phyloP scores from a whole-genome alignment of 1,284 basidiomycete genomes.

The Ceratobasidium sp. region DNA sequence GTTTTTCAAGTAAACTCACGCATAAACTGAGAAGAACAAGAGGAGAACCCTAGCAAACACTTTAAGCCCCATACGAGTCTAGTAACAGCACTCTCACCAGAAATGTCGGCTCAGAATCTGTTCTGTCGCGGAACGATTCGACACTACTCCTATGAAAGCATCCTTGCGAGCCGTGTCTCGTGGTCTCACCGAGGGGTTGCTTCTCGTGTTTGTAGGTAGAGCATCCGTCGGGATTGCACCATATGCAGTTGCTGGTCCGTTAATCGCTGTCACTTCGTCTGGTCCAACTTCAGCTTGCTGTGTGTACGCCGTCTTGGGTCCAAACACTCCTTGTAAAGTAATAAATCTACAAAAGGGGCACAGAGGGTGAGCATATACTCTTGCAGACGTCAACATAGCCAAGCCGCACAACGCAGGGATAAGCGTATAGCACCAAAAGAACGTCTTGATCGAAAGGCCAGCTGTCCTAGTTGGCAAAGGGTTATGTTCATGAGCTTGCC shows the following conservation, averaged over 20 bases:
- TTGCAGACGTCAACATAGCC: neutral
- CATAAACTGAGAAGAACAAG: constrained; percentile 55
- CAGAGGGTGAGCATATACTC: neutral
- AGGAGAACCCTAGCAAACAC: constrained; percentile 50
- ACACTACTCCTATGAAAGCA: constrained; percentile 56
- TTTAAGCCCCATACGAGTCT: neutral
- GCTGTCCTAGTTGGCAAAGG: constrained; percentile 6
- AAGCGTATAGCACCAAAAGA: constrained; percentile 57
- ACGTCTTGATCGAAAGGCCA: constrained; percentile 52
- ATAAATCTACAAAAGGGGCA: constrained; percentile 51
- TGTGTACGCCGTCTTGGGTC: constrained; percentile 51
- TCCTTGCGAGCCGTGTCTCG: constrained; percentile 52
- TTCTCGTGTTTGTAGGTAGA: constrained; percentile 10
- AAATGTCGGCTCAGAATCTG: constrained; percentile 58
- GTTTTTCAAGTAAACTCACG: constrained; percentile 39
- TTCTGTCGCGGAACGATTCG: constrained; percentile 52
- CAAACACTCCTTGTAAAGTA: constrained; percentile 55
- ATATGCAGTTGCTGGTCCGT: neutral
- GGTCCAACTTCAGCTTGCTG: constrained; percentile 30
- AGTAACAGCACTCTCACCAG: constrained; percentile 50
- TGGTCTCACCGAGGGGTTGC: neutral
- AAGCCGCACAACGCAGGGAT: constrained; percentile 56
- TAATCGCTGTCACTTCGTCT: constrained; percentile 7
- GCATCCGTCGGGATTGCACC: constrained; percentile 11
- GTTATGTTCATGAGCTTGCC: neutral